A percentile compares a stretch with the other conserved stretches of the same genome.
phyloP scores from a whole-genome alignment of 371 early-diverging fungal genomes.

The Actinomortierella wolfii region DNA sequence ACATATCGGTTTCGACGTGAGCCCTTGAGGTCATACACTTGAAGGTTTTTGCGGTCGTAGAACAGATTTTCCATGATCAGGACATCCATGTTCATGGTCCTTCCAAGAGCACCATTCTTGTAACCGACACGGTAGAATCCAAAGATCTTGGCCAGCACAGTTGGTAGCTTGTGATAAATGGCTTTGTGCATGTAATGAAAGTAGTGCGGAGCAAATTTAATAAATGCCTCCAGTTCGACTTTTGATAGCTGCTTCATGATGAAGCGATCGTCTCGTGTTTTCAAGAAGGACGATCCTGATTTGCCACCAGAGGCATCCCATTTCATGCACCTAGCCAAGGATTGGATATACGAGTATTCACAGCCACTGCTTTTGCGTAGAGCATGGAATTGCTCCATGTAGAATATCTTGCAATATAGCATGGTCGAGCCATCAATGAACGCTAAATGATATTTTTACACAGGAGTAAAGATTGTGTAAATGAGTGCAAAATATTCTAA shows the following conservation, averaged over 20 bases:
- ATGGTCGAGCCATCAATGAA: conserved; percentile 79
- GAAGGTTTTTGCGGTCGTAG: conserved; percentile 72
- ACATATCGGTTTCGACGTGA: conserved; percentile 93
- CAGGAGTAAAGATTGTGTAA: not conserved
- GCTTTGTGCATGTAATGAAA: conserved; percentile 89
- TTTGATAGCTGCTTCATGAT: conserved; percentile 90
- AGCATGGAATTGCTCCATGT: conserved; percentile 92
- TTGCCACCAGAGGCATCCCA: conserved; percentile 92
- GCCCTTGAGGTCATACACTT: conserved; percentile 95
- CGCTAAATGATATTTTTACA: conserved; percentile 37
- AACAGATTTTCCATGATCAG: conserved; percentile 96
- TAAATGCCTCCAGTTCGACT: conserved; percentile 88
- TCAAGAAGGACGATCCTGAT: conserved; percentile 88
- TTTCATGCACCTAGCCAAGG: conserved; percentile 80
- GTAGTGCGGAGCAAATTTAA: conserved; percentile 90
- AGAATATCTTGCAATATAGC: conserved; percentile 88
- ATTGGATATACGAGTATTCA: conserved; percentile 83
- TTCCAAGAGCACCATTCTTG: conserved; percentile 80
- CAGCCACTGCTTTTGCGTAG: conserved; percentile 84
- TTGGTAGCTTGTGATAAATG: conserved; percentile 83
- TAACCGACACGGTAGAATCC: conserved; percentile 89
- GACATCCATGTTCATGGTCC: conserved; percentile 86
- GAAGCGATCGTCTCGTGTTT: conserved; percentile 91
- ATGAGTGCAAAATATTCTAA: not conserved
- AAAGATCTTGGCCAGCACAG: conserved; percentile 91